Base-by-base conservation (phyloP, 2,329 filamentous ascomycete genomes). In the Clonostachys sp. region DNA sequence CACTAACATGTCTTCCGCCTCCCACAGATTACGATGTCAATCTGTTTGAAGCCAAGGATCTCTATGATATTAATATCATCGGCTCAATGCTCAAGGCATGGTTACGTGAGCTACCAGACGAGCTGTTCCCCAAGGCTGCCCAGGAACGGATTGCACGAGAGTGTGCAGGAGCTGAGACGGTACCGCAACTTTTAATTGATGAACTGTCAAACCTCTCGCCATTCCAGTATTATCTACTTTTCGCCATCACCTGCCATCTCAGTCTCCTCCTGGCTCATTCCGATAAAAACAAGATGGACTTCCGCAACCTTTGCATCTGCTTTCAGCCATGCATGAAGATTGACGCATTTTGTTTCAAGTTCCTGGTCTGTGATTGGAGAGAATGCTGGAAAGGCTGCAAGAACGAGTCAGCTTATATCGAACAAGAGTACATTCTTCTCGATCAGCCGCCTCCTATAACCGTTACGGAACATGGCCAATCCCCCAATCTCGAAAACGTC, bases 221-320 rank as follows among this genome's bases (percentile, higher is more conserved):
- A 0, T 96, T 94, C 75, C 95, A 96, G 70, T 97, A 97, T 70
- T 96, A 97, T 62, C 85, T 97, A 13, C 83, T 97, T 6, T 97
- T 97, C 64, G 92, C 92, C 58, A 96, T 96, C 57, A 97, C 92
- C 34, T 96, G 92, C 67, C 92, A 97, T 60, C 83, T 97, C 44
- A 96, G 91, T 58, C 79, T 96, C 24, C 78, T 97, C 10, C 84
- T 96, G 56, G 91, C 89, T 2, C 92, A 95, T 65, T 87, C 91
- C 20, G 89, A 95, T 54, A 91, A 92, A 73, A 97, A 96, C 78
- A 96, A 95, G 73, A 97, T 97, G 92, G 90, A 95, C 62, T 96
- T 92, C 63, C 84, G 89, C 61, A 96, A 96, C 55, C 74, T 97
- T 20, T 95, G 91, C 70, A 95, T 96, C 57, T 97, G 92, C 71